A percentile compares a stretch with the other conserved stretches of the same genome.
phyloP scores from a whole-genome alignment of 768 basidiomycete genomes.

The Trametes maxima region DNA sequence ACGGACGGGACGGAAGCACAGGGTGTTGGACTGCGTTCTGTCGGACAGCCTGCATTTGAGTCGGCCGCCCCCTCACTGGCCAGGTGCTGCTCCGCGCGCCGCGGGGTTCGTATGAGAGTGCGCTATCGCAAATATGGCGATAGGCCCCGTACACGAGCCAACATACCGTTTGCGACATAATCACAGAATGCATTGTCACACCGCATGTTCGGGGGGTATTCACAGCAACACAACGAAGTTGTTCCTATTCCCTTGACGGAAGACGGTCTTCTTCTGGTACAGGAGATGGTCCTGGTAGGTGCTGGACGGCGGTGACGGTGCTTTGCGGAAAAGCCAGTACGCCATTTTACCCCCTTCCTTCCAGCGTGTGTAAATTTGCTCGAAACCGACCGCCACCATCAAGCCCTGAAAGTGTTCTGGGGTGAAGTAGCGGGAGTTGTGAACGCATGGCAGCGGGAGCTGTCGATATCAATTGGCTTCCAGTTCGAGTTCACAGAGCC shows the following conservation, averaged over 20 bases:
- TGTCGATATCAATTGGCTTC: constrained; percentile 31
- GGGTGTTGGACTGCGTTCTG: too few species aligned
- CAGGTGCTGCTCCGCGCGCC: too few species aligned
- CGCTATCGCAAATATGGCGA: neutral
- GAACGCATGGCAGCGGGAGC: constrained; percentile 85
- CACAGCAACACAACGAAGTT: constrained; percentile 69
- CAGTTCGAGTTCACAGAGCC: neutral
- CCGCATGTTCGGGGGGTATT: neutral
- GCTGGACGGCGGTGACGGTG: constrained; percentile 36
- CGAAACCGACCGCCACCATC: constrained; percentile 68
- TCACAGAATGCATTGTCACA: neutral
- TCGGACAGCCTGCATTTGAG: too few species aligned
- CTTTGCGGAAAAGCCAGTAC: constrained; percentile 81
- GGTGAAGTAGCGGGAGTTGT: constrained; percentile 83
- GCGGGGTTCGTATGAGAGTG: too few species aligned
- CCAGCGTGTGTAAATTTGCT: constrained; percentile 59
- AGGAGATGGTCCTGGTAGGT: constrained; percentile 18
- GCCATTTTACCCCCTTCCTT: constrained; percentile 78
- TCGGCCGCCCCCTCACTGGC: too few species aligned
- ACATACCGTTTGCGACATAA: too few species aligned
- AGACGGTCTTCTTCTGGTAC: constrained; percentile 57
- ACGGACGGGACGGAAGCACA: neutral
- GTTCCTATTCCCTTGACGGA: constrained; percentile 73
- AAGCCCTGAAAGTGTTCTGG: constrained; percentile 56
- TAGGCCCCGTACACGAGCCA: neutral